Evolutionary conservation across 1,139 yeast species (phyloP).

Genomic region (Suhomyces bolitotheri): DNA sequence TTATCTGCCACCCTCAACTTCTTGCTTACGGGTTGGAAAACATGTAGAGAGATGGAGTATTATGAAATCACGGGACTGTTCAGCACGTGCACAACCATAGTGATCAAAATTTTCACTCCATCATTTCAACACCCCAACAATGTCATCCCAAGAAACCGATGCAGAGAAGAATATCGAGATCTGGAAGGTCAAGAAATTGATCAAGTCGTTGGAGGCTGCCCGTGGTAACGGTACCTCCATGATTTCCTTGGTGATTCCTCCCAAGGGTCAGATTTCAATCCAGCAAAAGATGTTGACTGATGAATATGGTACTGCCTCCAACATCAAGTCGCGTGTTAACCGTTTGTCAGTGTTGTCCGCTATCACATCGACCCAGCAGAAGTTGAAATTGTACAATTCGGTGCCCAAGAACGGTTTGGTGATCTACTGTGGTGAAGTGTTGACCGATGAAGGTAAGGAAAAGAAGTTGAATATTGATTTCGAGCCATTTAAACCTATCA

Average conservation of each 20-base stretch:
- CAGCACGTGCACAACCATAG: constrained; percentile 2
- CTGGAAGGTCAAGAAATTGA: constrained; percentile 96
- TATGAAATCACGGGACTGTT: neutral
- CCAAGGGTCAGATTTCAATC: constrained; percentile 88
- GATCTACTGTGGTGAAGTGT: constrained; percentile 95
- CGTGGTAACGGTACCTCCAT: constrained; percentile 98
- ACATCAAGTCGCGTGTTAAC: constrained; percentile 95
- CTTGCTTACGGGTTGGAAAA: no score
- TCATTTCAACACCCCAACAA: constrained; percentile 6
- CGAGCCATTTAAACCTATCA: constrained; percentile 97
- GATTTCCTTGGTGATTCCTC: constrained; percentile 95
- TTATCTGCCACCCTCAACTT: no score
- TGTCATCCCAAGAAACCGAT: constrained; percentile 39
- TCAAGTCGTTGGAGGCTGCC: constrained; percentile 82
- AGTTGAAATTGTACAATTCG: constrained; percentile 81
- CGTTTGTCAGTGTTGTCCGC: constrained; percentile 93
- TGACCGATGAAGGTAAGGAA: constrained; percentile 96
- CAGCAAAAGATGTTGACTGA: constrained; percentile 91
- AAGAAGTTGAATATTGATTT: constrained; percentile 92
- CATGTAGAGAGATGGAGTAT: no score
- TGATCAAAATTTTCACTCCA: constrained; percentile 9
- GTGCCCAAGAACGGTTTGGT: constrained; percentile 96
- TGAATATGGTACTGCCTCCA: constrained; percentile 98
- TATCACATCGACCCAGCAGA: constrained; percentile 96
- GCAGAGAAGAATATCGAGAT: constrained; percentile 97